Evolutionary conservation across 805 yeast genomes (phyloP).

Genomic region (Candida ascalaphidarum): DNA sequence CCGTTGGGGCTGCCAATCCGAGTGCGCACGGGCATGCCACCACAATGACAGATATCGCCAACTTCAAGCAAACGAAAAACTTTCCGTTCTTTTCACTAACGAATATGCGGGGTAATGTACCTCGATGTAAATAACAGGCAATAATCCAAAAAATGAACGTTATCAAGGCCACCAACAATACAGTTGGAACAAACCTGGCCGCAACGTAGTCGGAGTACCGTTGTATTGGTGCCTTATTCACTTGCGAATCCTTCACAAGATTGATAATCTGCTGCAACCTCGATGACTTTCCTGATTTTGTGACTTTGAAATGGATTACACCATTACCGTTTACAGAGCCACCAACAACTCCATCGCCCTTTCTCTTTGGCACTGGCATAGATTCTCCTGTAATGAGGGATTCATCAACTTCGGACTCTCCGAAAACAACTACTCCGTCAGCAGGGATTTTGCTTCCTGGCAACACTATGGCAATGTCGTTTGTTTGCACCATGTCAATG

Average conservation of each 20-base stretch:
- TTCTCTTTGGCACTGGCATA: conserved; percentile 54
- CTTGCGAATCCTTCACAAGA: conserved; percentile 84
- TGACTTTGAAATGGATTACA: conserved; percentile 58
- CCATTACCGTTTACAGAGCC: conserved; percentile 87
- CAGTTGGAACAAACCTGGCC: conserved; percentile 74
- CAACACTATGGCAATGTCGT: conserved; percentile 67
- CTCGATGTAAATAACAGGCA: conserved; percentile 16
- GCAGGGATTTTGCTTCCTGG: conserved; percentile 91
- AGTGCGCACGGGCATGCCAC: conserved; percentile 99
- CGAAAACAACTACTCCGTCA: conserved; percentile 75
- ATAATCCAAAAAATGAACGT: conserved; percentile 49
- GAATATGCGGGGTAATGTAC: conserved; percentile 47
- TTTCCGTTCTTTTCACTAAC: conserved; percentile 40
- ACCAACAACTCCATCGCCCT: conserved; percentile 66
- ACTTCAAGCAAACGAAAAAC: conserved; percentile 59
- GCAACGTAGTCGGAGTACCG: conserved; percentile 81
- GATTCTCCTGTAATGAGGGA: conserved; percentile 91
- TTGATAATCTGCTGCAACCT: conserved; percentile 81
- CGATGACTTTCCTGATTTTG: conserved; percentile 72
- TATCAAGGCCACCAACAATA: conserved; percentile 48
- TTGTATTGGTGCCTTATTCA: conserved; percentile 85
- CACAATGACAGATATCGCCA: conserved; percentile 86
- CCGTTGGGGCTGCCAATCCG: conserved; percentile 97
- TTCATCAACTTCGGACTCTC: conserved; percentile 82
- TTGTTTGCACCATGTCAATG: conserved; percentile 67